A percentile compares a stretch with the other conserved stretches of the same genome.
Conservation (phyloP, 2,329 filamentous ascomycete species). For the Ascomycota sp. region DNA sequence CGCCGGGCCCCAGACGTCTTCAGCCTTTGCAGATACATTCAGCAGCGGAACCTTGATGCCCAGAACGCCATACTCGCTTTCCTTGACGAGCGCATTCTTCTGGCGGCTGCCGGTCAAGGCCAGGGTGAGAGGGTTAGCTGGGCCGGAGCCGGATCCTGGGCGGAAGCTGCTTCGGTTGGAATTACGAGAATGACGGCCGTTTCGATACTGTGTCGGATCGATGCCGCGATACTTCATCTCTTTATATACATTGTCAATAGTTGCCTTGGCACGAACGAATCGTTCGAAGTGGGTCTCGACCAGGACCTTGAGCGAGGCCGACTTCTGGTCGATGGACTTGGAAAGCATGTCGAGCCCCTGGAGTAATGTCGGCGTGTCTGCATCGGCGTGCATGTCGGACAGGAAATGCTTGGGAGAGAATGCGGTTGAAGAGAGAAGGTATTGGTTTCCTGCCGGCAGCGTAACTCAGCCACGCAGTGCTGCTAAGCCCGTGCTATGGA, state of each 20-base stretch:
- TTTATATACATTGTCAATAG: conserved; percentile 95
- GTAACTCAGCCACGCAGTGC: no score
- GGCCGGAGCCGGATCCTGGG: conserved; percentile 23
- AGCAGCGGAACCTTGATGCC: conserved; percentile 77
- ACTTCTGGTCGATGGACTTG: conserved; percentile 90
- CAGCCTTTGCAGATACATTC: conserved; percentile 81
- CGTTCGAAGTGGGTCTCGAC: conserved; percentile 97
- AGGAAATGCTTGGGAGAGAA: conserved; percentile 87
- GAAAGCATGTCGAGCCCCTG: conserved; percentile 71
- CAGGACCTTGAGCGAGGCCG: conserved; percentile 82
- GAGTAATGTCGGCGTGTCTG: conserved; percentile 63
- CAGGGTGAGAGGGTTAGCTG: conserved; percentile 16
- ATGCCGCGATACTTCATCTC: conserved; percentile 71
- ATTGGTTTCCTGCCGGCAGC: conserved; percentile 81
- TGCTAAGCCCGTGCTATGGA: no score
- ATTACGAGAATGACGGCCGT: conserved; percentile 40
- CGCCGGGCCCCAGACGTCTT: conserved; percentile 94
- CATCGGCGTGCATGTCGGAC: conserved; percentile 73
- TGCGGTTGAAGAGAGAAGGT: conserved; percentile 83
- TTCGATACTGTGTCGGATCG: conserved; percentile 25
- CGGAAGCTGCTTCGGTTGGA: conserved; percentile 47
- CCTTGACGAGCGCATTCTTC: conserved; percentile 82
- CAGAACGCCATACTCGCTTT: conserved; percentile 75
- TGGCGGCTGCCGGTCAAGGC: conserved; percentile 36
- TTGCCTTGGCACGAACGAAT: conserved; percentile 92